phyloP scores from a whole-genome alignment of 2,329 filamentous ascomycete species.

The Calonectria henricotiae region DNA sequence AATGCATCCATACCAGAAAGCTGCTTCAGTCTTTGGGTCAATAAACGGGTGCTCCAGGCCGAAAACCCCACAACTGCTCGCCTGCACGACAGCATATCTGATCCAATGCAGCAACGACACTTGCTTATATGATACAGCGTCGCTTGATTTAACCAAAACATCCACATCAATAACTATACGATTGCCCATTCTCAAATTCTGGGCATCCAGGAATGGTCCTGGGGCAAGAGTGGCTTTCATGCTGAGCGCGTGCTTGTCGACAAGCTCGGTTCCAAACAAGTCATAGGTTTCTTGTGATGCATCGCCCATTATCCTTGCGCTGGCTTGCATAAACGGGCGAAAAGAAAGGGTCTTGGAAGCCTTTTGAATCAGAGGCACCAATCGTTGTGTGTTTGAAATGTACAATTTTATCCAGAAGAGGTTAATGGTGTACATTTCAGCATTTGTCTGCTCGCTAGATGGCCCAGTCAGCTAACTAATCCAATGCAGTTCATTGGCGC shows the following conservation, averaged over 20 bases:
- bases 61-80: constrained; percentile 44
- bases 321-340: constrained; percentile 51
- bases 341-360: constrained; percentile 50
- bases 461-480: not conserved
- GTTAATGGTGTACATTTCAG: constrained; percentile 52
- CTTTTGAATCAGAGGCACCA: constrained; percentile 51
- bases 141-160: not conserved
- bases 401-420: constrained; percentile 54
- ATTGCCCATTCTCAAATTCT: constrained; percentile 43
- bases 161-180: constrained; percentile 36
- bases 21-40: constrained; percentile 38
- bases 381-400: constrained; percentile 48
- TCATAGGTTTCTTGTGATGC: constrained; percentile 30
- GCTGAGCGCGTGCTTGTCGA: constrained; percentile 37
- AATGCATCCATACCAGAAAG: constrained; percentile 39
- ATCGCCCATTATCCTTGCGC: constrained; percentile 39
- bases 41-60: constrained; percentile 43
- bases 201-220: constrained; percentile 38
- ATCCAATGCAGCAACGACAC: constrained; percentile 34
- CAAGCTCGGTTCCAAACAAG: constrained; percentile 39
- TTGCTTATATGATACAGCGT: not conserved
- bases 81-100: constrained; percentile 40
- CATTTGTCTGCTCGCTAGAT: constrained; percentile 37
- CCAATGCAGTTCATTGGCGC: not conserved
- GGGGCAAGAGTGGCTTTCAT: constrained; percentile 37